Base-by-base conservation (phyloP, 1,284 basidiomycete species). In the Phellinidium pouzarii region DNA sequence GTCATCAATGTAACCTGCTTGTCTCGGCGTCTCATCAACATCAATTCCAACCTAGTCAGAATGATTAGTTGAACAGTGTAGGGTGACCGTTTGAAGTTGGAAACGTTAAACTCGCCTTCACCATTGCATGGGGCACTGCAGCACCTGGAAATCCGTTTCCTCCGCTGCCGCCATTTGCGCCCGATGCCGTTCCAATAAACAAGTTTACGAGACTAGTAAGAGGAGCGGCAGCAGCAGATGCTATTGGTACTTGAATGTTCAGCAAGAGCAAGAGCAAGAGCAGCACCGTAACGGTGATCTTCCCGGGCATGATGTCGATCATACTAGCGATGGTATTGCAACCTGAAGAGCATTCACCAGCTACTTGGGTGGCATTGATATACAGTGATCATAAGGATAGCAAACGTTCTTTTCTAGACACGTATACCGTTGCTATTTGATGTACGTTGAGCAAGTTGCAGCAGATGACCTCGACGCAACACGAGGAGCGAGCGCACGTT, bases 121-220 rank as follows among this genome's bases (percentile, higher is more conserved):
- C 74, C 75, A 77, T 76, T 0, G 67, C 75, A 67, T 77, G 74
- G 2, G 75, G 75, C n/a, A 77, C 61, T 19, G 75, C 73, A 22
- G 74, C 69, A 64, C 75, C 75, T 41, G 75, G 75, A 57, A 77
- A 76, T 1, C 62, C 73, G 64, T 76, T 75, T 46, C 75, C 75
- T 42, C 74, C 71, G 53, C 72, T 75, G 3, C 68, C 71, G 44
- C 73, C 74, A 58, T 71, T 69, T 4, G 71, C 70, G 17, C 72
- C 71, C 12, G 74, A 71, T 5, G 69, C 71, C 0, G 75, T 76
- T 19, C 74, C 74, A 45, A 76, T 76, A 62, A 77, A 76, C 4
- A 76, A 62, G 50, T 77, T 75, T 0, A 74, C 74, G 3, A 75
- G 59, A 23, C 68, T 69, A 1, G 72, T 75, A 8, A 75, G 56